phyloP scores from a whole-genome alignment of 208 protist genomes.

The Trypanosomatidae sp. region DNA sequence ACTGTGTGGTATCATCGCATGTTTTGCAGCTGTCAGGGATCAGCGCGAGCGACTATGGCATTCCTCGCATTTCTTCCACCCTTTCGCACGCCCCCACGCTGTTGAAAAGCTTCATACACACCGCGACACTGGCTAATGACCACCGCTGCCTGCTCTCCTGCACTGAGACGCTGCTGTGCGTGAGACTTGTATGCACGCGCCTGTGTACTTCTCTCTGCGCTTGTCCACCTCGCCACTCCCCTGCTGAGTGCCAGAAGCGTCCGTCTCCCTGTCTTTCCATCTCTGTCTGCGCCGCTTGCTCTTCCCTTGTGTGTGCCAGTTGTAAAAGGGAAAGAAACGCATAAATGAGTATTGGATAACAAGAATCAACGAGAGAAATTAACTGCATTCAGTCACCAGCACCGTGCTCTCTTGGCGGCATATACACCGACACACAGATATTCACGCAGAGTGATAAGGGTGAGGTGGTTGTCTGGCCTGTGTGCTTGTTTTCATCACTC shows the following conservation, averaged over 20 bases:
- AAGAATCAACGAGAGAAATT: constrained; percentile 1
- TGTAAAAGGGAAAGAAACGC: background rate
- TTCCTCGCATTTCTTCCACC: no score
- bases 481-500: background rate
- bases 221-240: background rate
- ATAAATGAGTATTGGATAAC: background rate
- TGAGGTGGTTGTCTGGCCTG: no score
- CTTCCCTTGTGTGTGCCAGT: background rate
- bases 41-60: background rate
- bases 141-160: background rate
- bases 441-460: background rate
- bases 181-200: background rate
- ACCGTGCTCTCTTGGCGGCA: background rate
- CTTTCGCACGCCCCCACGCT: no score
- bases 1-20: background rate
- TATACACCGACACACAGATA: background rate
- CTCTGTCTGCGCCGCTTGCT: background rate
- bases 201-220: background rate
- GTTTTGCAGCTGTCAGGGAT: background rate
- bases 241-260: background rate
- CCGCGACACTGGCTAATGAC: background rate
- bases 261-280: background rate
- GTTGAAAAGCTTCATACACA: background rate
- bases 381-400: background rate
- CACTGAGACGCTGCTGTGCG: background rate